Evolutionary conservation across 179 eudicot genomes (phyloP).

Genomic region (Silene vulgaris): DNA sequence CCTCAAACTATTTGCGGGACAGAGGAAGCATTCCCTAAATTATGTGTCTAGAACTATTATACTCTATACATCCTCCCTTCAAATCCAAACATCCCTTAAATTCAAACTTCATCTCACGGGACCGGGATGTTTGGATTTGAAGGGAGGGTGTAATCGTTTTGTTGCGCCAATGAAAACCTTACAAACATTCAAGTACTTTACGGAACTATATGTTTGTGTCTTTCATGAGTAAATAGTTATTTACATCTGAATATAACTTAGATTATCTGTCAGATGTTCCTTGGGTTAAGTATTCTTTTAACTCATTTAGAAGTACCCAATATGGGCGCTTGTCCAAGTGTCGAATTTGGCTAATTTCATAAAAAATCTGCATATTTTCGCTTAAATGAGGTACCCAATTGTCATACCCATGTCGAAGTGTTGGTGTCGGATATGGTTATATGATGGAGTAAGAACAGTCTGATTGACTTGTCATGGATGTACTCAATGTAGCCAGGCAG

Average conservation of each 20-base stretch:
- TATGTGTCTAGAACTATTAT: background rate
- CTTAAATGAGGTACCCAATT: no score
- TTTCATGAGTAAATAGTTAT: constrained; percentile 7
- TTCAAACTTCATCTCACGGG: no score
- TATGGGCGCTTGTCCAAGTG: background rate
- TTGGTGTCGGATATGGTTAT: no score
- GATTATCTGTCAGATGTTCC: background rate
- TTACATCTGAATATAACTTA: background rate
- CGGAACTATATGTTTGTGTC: background rate
- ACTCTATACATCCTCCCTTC: background rate
- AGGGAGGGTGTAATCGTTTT: background rate
- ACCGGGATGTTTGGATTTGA: no score
- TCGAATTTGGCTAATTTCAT: background rate
- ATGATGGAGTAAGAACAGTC: no score
- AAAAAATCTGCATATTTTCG: no score
- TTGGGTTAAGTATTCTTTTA: background rate
- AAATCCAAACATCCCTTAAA: no score
- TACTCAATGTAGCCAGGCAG: background rate
- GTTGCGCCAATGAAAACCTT: background rate
- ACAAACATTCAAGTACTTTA: background rate
- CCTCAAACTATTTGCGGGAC: background rate
- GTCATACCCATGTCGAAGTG: no score
- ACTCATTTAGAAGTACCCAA: background rate
- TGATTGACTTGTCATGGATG: background rate
- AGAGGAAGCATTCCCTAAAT: background rate